phyloP scores from a whole-genome alignment of 78 protist species.

The Dictyostelium citrinum region DNA sequence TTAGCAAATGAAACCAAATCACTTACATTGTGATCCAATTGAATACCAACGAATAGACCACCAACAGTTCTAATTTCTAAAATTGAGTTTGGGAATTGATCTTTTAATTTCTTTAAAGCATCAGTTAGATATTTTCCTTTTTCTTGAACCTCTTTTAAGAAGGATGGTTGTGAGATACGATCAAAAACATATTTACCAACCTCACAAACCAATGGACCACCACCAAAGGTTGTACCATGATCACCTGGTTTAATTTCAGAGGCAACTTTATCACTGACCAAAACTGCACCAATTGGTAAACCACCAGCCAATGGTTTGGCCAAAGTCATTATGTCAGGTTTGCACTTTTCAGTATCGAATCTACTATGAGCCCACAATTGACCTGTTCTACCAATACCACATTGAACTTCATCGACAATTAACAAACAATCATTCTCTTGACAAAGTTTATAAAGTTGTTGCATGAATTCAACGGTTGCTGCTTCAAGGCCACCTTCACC shows the following conservation, averaged over 20 bases:
- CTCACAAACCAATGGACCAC: conserved; percentile 83
- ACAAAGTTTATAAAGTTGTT: conserved; percentile 29
- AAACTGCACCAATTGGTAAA: conserved; percentile 90
- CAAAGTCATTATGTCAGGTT: conserved; percentile 86
- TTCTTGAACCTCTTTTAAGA: conserved; percentile 33
- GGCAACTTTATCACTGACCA: conserved; percentile 73
- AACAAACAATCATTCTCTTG: conserved; percentile 57
- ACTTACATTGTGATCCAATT: conserved; percentile 10
- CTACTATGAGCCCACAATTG: conserved; percentile 85
- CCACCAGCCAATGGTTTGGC: conserved; percentile 93
- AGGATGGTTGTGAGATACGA: conserved; percentile 3
- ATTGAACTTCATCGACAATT: conserved; percentile 83
- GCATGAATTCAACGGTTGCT: conserved; percentile 61
- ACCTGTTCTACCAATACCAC: conserved; percentile 93
- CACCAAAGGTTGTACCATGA: conserved; percentile 91
- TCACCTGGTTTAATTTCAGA: conserved; percentile 77
- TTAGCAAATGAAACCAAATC: conserved; percentile 2
- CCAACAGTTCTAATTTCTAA: conserved; percentile 39
- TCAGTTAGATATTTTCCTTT: conserved; percentile 36
- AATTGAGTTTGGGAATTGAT: neutral
- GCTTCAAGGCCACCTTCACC: conserved; percentile 88
- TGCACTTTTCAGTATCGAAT: neutral
- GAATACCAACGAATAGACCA: conserved; percentile 54
- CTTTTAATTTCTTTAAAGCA: neutral
- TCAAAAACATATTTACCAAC: conserved; percentile 73